phyloP scores from a whole-genome alignment of 495 filamentous ascomycete species.

The Tuber indicum region DNA sequence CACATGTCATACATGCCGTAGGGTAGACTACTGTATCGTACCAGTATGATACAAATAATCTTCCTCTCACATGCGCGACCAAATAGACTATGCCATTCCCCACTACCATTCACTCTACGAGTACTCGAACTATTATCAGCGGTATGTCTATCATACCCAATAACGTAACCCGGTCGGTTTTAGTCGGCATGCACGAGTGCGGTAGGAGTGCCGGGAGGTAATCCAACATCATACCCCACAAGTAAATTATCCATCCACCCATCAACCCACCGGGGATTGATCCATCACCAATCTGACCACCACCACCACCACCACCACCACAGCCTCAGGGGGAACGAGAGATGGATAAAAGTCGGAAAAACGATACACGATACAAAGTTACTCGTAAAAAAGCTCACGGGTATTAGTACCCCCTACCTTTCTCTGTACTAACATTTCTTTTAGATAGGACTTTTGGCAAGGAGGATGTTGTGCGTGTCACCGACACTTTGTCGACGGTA shows the following conservation, averaged over 20 bases:
- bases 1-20: not conserved
- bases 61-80: not conserved
- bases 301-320: not conserved
- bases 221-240: no score
- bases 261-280: no score
- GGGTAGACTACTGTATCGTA: no score
- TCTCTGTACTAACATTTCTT: no score
- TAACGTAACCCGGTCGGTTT: not conserved
- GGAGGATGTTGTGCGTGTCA: no score
- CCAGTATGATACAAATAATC: not conserved
- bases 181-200: not conserved
- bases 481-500: not conserved
- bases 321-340: not conserved
- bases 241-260: no score
- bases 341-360: no score
- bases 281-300: not conserved
- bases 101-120: not conserved
- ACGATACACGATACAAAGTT: no score
- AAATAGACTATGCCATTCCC: conserved; percentile 3
- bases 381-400: no score
- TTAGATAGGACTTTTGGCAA: no score
- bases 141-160: not conserved
- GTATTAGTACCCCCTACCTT: no score
- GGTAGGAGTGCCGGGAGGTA: no score
- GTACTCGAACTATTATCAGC: not conserved